Conservation (phyloP, 108 stramenopile species). For the Skeletonema potamos region DNA sequence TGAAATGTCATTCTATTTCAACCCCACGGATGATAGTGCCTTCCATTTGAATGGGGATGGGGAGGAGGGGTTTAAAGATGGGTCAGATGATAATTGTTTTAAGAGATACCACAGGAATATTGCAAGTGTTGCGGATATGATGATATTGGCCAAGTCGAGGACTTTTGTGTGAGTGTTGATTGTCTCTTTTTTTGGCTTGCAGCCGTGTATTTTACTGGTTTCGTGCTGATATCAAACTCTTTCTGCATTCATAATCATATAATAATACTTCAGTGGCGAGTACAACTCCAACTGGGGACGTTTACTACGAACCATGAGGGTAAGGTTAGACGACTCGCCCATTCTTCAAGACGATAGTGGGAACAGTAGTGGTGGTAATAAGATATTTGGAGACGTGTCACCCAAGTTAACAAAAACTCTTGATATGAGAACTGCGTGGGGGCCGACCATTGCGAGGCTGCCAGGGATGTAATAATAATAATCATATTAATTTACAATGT, state of each 20-base stretch:
- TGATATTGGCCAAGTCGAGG: slow-evolving; percentile 16
- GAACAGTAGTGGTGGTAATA: neutral
- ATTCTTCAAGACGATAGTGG: neutral
- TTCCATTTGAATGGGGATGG: slow-evolving; percentile 22
- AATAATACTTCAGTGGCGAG: slow-evolving; percentile 35
- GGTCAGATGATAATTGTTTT: slow-evolving; percentile 28
- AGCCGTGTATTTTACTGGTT: neutral
- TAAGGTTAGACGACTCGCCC: neutral
- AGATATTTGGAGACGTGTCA: neutral
- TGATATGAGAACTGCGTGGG: neutral
- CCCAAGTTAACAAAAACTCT: neutral
- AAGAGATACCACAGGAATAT: slow-evolving; percentile 42
- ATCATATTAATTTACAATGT: no score
- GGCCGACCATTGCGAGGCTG: neutral
- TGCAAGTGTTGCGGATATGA: slow-evolving; percentile 40
- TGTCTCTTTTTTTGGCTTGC: neutral
- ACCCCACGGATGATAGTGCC: slow-evolving; percentile 9
- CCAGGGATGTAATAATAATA: neutral
- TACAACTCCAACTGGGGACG: slow-evolving; percentile 52
- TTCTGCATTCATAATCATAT: neutral
- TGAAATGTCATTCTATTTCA: slow-evolving; percentile 38
- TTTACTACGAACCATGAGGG: slow-evolving; percentile 19
- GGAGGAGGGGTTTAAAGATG: neutral
- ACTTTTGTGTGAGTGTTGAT: slow-evolving; percentile 12
- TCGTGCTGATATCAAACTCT: neutral